Base-by-base conservation (phyloP, 2,329 filamentous ascomycete species). In the Aureobasidium sp. region DNA sequence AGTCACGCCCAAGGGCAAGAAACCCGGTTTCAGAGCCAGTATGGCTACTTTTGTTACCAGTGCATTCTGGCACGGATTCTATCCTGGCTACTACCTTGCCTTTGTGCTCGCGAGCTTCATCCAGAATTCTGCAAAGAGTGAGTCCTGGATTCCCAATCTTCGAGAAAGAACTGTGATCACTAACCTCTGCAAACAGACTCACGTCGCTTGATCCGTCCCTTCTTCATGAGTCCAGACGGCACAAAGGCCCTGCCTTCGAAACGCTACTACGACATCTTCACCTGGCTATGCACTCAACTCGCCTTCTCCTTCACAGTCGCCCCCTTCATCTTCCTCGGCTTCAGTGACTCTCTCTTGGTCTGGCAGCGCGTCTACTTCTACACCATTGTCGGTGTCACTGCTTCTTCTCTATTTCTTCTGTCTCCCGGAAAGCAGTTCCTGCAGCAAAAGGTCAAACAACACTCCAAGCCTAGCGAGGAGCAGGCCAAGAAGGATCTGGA, bases 31-130 rank as follows among this genome's bases (percentile, higher is more conserved):
- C 78, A 83, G 92, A 63, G 94, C 94, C 56, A 97, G 89, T 70
- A 78, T 99, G 78, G 91, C 91, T 37, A 99, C 94, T 0, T 99
- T 99, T 72, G 84, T 86, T 7, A 97, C 94, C 22, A 96, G 91
- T 70, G 93, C 94, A 3, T 87, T 97, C 67, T 99, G 94, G 94
- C 94, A 99, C 71, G 94, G 94, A 33, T 99, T 99, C 76, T 95
- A 96, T 68, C 93, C 94, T 0, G 94, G 94, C 6, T 99, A 99
- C 75, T 97, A 97, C 74, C 77, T 99, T 64, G 83, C 88, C 5
- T 99, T 99, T 70, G 77, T 97, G 44, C 81, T 97, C 8, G 94
- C 90, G 1, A 91, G 91, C 64, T 89, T 99, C 67, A 83, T 97
- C 33, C 94, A 99, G 72, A 97, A 91, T 2, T 87, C 87, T 19